These are phyloP conservation scores for Thecaphora thlaspeos DNA, from an alignment of 1,284 basidiomycete genomes.

Conservation along the genomic window DNA sequence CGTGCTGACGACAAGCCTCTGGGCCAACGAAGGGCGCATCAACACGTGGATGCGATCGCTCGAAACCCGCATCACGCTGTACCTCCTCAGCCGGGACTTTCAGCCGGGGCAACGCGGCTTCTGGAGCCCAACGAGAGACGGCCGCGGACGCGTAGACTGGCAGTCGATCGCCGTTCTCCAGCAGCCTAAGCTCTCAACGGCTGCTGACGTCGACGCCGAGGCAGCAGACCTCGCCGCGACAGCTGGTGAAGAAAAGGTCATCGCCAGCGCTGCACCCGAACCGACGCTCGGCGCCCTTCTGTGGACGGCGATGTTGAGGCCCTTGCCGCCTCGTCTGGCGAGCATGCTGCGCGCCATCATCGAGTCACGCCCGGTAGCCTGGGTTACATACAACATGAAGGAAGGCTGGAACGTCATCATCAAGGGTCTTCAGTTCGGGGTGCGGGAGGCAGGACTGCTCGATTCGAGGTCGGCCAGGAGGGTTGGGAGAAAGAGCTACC, in stretches of 20 bases:
- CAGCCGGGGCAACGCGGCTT: slow-evolving; percentile 29
- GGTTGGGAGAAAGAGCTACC: background rate
- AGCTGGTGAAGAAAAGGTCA: background rate
- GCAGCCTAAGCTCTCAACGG: background rate
- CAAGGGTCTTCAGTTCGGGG: slow-evolving; percentile 21
- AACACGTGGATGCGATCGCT: slow-evolving; percentile 52
- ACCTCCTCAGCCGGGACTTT: slow-evolving; percentile 21
- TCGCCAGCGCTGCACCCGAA: background rate
- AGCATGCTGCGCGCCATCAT: slow-evolving; percentile 1
- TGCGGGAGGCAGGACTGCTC: slow-evolving; percentile 20
- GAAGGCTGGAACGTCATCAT: slow-evolving; percentile 34
- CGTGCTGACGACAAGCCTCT: slow-evolving; percentile 56
- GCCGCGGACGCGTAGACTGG: slow-evolving; percentile 5
- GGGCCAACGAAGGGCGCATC: slow-evolving; percentile 49
- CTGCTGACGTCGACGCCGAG: background rate
- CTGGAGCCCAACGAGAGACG: slow-evolving; percentile 1
- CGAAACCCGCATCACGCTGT: slow-evolving; percentile 35
- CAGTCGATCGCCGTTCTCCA: slow-evolving; percentile 10
- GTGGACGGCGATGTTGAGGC: slow-evolving; percentile 12
- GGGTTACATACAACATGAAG: slow-evolving; percentile 26
- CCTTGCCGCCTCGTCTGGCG: slow-evolving; percentile 12
- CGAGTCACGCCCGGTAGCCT: slow-evolving; percentile 10
- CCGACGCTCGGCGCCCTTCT: slow-evolving; percentile 19
- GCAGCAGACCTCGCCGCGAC: background rate
- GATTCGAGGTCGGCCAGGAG: background rate